Evolutionary conservation across 2,329 filamentous ascomycete species (phyloP).

Genomic region (Ophiocordyceps polyrhachis-furcata): DNA sequence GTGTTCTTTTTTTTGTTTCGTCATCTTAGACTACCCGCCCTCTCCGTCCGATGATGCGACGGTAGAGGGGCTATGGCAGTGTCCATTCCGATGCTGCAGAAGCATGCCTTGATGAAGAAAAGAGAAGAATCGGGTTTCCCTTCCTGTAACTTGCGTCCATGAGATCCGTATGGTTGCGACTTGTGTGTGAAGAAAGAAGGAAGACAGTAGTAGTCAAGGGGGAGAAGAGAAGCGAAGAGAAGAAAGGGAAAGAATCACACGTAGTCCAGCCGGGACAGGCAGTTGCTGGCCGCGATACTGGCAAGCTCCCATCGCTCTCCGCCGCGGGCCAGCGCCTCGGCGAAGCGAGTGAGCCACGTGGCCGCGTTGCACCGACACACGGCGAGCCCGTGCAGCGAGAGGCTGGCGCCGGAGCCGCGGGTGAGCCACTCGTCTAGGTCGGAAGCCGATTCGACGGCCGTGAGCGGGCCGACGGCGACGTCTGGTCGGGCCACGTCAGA

Average conservation of each 20-base stretch:
- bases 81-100: neutral
- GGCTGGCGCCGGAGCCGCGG: slow-evolving; percentile 3
- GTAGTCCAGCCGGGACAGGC: slow-evolving; percentile 2
- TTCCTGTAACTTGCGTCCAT: neutral
- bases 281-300: slow-evolving; percentile 2
- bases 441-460: slow-evolving; percentile 10
- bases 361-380: slow-evolving; percentile 5
- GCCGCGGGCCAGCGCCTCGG: slow-evolving; percentile 3
- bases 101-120: neutral
- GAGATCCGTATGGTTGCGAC: neutral
- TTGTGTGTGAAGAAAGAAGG: neutral
- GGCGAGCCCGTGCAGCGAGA: slow-evolving; percentile 2
- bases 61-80: neutral
- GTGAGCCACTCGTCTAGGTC: slow-evolving; percentile 12
- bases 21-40: neutral
- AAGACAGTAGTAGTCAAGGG: neutral
- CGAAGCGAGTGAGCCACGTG: slow-evolving; percentile 3
- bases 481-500: slow-evolving; percentile 7
- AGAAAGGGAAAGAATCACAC: neutral
- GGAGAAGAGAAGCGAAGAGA: neutral
- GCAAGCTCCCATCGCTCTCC: slow-evolving; percentile 5
- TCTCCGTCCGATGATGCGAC: neutral
- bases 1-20: neutral
- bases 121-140: neutral
- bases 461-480: slow-evolving; percentile 5